Evolutionary conservation across 2,329 filamentous ascomycete genomes (phyloP).

Genomic region (Aureobasidium mangrovei): DNA sequence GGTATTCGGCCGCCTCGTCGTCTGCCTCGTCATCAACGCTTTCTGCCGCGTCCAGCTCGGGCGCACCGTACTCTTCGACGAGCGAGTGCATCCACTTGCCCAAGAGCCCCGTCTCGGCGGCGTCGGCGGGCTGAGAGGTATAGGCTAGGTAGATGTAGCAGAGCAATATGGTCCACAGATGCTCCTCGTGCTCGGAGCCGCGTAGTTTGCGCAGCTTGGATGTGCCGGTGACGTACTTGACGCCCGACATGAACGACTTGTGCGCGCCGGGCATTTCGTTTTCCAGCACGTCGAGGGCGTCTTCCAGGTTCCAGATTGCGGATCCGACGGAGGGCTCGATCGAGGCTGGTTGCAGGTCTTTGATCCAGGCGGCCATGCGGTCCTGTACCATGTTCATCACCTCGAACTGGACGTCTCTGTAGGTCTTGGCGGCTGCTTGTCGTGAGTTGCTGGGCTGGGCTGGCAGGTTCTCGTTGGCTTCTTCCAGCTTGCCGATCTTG

Average conservation of each 20-base stretch:
- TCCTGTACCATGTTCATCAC: slow-evolving; percentile 25
- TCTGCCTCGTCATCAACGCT: slow-evolving; percentile 19
- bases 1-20: slow-evolving; percentile 16
- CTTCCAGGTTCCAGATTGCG: slow-evolving; percentile 24
- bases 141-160: slow-evolving; percentile 18
- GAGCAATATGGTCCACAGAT: slow-evolving; percentile 28
- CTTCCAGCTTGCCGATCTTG: slow-evolving; percentile 26
- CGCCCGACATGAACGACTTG: slow-evolving; percentile 24
- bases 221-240: slow-evolving; percentile 25
- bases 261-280: slow-evolving; percentile 37
- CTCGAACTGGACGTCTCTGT: slow-evolving; percentile 33
- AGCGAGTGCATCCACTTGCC: slow-evolving; percentile 14
- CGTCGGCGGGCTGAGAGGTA: not conserved
- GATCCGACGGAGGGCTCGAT: not conserved
- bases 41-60: not conserved
- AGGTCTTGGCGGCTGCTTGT: slow-evolving; percentile 35
- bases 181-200: slow-evolving; percentile 29
- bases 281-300: slow-evolving; percentile 31
- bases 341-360: not conserved
- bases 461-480: slow-evolving; percentile 20
- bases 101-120: not conserved
- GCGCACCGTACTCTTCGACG: slow-evolving; percentile 18
- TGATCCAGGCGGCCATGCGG: slow-evolving; percentile 21
- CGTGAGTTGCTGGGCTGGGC: slow-evolving; percentile 27
- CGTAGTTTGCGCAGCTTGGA: slow-evolving; percentile 24